phyloP scores from a whole-genome alignment of 164 flowering plant species.

The Kalanchoe fedtschenkoi region DNA sequence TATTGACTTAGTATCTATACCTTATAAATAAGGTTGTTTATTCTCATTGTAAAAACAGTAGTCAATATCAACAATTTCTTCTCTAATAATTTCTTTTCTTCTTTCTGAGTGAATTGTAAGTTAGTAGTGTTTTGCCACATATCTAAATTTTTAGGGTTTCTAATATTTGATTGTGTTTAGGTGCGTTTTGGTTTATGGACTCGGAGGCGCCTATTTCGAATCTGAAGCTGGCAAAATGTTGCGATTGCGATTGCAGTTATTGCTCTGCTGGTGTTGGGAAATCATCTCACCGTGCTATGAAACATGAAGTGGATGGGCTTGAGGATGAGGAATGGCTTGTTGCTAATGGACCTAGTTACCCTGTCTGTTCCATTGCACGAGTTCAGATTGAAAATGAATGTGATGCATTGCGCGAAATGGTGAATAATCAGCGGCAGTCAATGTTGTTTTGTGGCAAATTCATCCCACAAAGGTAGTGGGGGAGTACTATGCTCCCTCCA shows the following conservation, averaged over 20 bases:
- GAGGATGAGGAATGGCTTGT: constrained; percentile 19
- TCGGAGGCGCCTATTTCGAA: constrained; percentile 20
- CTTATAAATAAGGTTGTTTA: too few species aligned
- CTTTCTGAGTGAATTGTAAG: too few species aligned
- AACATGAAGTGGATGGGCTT: constrained; percentile 51
- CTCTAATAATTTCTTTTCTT: too few species aligned
- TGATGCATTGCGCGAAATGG: constrained; percentile 56
- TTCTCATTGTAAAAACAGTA: too few species aligned
- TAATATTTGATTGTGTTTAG: constrained; percentile 13
- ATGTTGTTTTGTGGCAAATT: constrained; percentile 73
- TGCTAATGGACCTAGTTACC: constrained; percentile 12
- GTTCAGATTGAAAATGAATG: too few species aligned
- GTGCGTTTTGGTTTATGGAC: constrained; percentile 34
- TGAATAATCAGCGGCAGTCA: constrained; percentile 49
- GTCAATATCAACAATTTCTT: too few species aligned
- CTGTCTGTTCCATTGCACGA: constrained; percentile 28
- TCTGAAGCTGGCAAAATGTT: constrained; percentile 29
- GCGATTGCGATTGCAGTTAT: constrained; percentile 41
- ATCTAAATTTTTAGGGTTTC: too few species aligned
- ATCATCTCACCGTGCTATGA: constrained; percentile 40
- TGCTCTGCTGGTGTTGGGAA: constrained; percentile 20
- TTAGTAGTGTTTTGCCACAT: too few species aligned
- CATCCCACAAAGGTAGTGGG: constrained; percentile 84
- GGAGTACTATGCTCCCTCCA: too few species aligned
- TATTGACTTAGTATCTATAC: too few species aligned